phyloP scores from a whole-genome alignment of 179 eudicot species.

The Beta macrorhiza region DNA sequence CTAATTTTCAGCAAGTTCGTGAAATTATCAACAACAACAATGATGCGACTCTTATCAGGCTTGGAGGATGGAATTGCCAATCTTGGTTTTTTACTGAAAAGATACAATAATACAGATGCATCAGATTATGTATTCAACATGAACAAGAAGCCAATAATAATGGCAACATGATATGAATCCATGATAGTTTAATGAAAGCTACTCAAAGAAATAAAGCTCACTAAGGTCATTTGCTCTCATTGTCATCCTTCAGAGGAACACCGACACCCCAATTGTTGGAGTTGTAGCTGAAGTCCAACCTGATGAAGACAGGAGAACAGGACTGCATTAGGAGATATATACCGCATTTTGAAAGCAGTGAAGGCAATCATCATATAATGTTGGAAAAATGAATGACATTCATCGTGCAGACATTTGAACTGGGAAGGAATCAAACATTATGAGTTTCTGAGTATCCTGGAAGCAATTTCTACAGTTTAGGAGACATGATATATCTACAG shows the following conservation, averaged over 20 bases:
- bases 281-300: constrained; percentile 87
- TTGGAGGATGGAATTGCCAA: constrained; percentile 76
- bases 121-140: neutral
- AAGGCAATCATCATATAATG: too few relatives aligned
- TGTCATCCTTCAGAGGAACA: constrained; percentile 83
- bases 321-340: neutral
- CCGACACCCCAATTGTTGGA: constrained; percentile 94
- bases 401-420: neutral
- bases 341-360: neutral
- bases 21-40: constrained; percentile 58
- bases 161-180: neutral
- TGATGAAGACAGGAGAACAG: constrained; percentile 33
- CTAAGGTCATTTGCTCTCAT: constrained; percentile 80
- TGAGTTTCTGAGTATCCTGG: too few relatives aligned
- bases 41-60: constrained; percentile 71
- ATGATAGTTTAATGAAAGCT: neutral
- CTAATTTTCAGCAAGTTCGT: constrained; percentile 30
- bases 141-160: neutral
- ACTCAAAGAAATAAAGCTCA: constrained; percentile 41
- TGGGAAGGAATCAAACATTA: constrained; percentile 22
- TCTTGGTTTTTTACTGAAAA: constrained; percentile 71
- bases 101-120: constrained; percentile 10
- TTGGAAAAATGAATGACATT: neutral
- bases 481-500: too few relatives aligned
- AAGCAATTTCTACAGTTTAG: too few relatives aligned